Percentiles rank a stretch among this genome's conserved stretches.
Evolutionary conservation across 352 stramenopile genomes (phyloP).

Genomic region (Phytophthora quininea): DNA sequence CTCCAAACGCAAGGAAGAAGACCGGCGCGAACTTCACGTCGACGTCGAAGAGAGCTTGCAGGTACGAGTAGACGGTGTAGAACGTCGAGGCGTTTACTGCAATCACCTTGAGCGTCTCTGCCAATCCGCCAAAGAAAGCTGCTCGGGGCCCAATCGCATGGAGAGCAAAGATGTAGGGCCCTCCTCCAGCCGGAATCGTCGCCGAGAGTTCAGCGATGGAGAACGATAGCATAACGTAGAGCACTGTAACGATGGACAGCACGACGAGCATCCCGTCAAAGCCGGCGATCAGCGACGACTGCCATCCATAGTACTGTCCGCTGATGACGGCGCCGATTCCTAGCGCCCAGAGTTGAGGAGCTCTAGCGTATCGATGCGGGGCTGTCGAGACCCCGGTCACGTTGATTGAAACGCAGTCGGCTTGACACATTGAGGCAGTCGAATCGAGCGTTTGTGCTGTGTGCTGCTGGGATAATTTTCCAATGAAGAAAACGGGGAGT

Average conservation of each 20-base stretch:
- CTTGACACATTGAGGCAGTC: constrained; percentile 11
- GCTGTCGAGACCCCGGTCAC: constrained; percentile 12
- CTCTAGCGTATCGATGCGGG: constrained; percentile 61
- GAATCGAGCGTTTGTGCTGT: neutral
- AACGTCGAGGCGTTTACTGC: constrained; percentile 55
- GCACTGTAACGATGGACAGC: constrained; percentile 62
- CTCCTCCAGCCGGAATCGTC: constrained; percentile 61
- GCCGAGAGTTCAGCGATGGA: constrained; percentile 78
- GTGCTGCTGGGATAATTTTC: constrained; percentile 12
- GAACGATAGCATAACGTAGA: constrained; percentile 78
- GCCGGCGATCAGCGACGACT: constrained; percentile 62
- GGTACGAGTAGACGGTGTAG: constrained; percentile 51
- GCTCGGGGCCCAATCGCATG: constrained; percentile 54
- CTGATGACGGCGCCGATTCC: constrained; percentile 45
- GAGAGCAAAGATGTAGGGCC: constrained; percentile 74
- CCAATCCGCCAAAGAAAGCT: constrained; percentile 61
- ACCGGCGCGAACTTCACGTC: constrained; percentile 44
- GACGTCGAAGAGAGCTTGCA: constrained; percentile 48
- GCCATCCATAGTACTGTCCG: constrained; percentile 80
- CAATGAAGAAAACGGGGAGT: constrained; percentile 5
- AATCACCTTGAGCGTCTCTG: constrained; percentile 73
- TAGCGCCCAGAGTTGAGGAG: constrained; percentile 69
- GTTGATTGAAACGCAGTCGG: constrained; percentile 20
- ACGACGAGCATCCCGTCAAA: constrained; percentile 73
- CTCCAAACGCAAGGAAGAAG: constrained; percentile 61